Conservation (phyloP, 805 yeast species). For the Metschnikowia bowlesiae region DNA sequence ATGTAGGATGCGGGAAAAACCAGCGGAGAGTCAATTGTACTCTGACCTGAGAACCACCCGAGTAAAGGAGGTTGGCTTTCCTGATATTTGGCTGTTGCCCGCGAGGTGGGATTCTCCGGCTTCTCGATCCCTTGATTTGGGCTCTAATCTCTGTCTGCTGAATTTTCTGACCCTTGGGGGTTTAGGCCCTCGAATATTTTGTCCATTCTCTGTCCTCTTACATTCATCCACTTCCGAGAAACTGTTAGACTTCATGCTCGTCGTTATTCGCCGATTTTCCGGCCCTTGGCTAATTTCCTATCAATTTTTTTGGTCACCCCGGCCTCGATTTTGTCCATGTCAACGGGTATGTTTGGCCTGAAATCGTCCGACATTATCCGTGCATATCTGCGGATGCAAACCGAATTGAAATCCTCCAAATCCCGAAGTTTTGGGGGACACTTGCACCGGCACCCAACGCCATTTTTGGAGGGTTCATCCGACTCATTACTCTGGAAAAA, state of each 20-base stretch:
- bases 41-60: no score
- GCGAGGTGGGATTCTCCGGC: no score
- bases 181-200: no score
- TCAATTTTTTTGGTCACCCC: constrained; percentile 20
- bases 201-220: no score
- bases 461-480: constrained; percentile 30
- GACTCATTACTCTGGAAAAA: constrained; percentile 13
- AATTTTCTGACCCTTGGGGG: no score
- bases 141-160: no score
- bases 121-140: no score
- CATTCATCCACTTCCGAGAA: neutral
- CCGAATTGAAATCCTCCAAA: constrained; percentile 48
- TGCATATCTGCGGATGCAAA: constrained; percentile 53
- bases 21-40: neutral
- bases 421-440: constrained; percentile 57
- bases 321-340: constrained; percentile 24
- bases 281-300: constrained; percentile 20
- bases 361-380: constrained; percentile 31
- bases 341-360: constrained; percentile 15
- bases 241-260: neutral
- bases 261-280: constrained; percentile 2
- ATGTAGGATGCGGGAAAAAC: neutral
- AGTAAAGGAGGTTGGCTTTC: no score
- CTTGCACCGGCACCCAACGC: constrained; percentile 83
- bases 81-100: no score